Evolutionary conservation across 1,139 yeast genomes (phyloP).

Genomic region (Geotrichum bryndzae): DNA sequence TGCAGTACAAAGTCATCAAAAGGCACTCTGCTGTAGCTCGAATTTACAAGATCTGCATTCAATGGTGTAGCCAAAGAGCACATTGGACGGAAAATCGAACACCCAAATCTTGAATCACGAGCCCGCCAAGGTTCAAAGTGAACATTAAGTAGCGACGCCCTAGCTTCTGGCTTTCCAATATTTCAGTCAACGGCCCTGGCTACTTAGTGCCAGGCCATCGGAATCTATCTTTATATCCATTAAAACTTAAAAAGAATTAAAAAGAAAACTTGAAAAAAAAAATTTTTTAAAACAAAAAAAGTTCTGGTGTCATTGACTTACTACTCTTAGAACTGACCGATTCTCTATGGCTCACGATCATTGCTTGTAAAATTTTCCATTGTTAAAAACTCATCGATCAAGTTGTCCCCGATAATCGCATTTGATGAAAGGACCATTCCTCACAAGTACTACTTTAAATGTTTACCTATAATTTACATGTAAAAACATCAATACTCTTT

Average conservation of each 20-base stretch:
- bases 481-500: neutral
- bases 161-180: too few relatives aligned
- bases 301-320: too few relatives aligned
- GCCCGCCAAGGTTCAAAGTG: neutral
- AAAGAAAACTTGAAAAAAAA: neutral
- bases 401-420: neutral
- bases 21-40: neutral
- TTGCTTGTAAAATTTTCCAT: neutral
- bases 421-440: neutral
- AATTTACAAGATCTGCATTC: neutral
- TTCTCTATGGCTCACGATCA: neutral
- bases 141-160: neutral
- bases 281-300: too few relatives aligned
- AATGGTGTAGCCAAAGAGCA: neutral
- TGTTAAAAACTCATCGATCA: neutral
- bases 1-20: neutral
- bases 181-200: neutral
- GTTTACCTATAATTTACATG: neutral
- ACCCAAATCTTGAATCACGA: neutral
- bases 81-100: neutral
- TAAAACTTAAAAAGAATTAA: too few relatives aligned
- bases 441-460: neutral
- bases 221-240: neutral
- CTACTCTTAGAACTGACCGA: neutral
- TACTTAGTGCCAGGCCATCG: neutral